Evolutionary conservation across 176 grass and related monocot genomes (phyloP).

Genomic region (Oryza rufipogon): DNA sequence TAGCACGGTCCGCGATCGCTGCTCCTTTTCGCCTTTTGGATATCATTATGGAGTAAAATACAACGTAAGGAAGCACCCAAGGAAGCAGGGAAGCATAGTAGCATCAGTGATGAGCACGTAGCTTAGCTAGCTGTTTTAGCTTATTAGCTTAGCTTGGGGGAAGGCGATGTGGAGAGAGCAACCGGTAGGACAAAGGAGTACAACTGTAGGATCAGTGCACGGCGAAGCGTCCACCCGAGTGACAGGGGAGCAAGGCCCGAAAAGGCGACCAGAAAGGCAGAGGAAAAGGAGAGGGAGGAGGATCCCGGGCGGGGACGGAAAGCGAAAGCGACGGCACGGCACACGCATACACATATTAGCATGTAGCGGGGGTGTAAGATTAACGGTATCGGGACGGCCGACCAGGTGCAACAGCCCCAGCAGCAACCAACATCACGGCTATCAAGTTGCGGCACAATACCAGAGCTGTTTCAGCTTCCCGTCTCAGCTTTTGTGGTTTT

Average conservation of each 20-base stretch:
- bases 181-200: slow-evolving; percentile 18
- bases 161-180: background rate
- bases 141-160: background rate
- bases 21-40: slow-evolving; percentile 16
- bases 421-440: background rate
- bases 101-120: background rate
- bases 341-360: background rate
- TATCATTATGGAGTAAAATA: slow-evolving; percentile 13
- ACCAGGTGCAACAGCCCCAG: slow-evolving; percentile 7
- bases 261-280: slow-evolving; percentile 25
- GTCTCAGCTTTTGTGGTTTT: background rate
- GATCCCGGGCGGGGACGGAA: slow-evolving; percentile 18
- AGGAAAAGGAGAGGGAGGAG: background rate
- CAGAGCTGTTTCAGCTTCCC: background rate
- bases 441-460: slow-evolving; percentile 19
- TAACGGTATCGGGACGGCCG: slow-evolving; percentile 41
- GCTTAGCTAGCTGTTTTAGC: background rate
- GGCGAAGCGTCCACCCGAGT: slow-evolving; percentile 27
- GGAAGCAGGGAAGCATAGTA: background rate
- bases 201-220: slow-evolving; percentile 57
- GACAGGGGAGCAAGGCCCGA: slow-evolving; percentile 42
- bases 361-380: background rate
- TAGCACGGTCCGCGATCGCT: background rate
- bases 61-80: slow-evolving; percentile 13
- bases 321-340: slow-evolving; percentile 36